Percentiles rank a stretch among this genome's conserved stretches.
Evolutionary conservation across 345 rosid genomes (phyloP).

Genomic region (Citrus hindsii): DNA sequence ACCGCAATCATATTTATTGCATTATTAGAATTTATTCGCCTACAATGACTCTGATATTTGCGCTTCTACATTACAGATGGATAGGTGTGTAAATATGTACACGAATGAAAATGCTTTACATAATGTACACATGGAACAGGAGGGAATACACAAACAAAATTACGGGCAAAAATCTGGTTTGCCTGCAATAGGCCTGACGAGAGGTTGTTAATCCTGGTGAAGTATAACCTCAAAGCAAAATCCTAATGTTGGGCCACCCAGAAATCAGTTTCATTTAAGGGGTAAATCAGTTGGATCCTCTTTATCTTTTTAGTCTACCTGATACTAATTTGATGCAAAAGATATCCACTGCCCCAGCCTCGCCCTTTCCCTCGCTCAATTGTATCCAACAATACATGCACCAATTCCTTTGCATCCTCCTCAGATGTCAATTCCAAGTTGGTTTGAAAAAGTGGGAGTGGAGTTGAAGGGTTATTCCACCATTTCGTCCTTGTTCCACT

Average conservation of each 20-base stretch:
- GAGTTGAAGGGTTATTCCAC: constrained; percentile 49
- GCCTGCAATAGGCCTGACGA: neutral
- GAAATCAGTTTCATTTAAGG: neutral
- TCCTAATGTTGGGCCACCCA: neutral
- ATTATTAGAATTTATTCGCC: neutral
- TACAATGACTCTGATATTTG: neutral
- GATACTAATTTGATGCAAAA: constrained; percentile 53
- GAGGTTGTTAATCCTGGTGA: neutral
- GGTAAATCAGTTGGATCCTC: neutral
- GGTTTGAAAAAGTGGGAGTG: constrained; percentile 71
- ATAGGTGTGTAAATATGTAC: neutral
- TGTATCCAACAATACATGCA: constrained; percentile 48
- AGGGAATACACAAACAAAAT: neutral
- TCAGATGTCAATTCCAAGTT: constrained; percentile 56
- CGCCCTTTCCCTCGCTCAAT: constrained; percentile 62
- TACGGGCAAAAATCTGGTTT: neutral
- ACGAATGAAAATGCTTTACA: neutral
- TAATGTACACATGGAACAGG: neutral
- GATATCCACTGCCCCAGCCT: constrained; percentile 44
- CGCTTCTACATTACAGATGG: neutral
- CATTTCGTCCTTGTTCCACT: constrained; percentile 41
- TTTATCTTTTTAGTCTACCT: neutral
- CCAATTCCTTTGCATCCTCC: constrained; percentile 50
- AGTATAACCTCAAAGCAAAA: neutral
- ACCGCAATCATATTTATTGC: neutral